Base-by-base conservation (phyloP, 192 early-diverging fungal species). In the Coemansia asiatica region DNA sequence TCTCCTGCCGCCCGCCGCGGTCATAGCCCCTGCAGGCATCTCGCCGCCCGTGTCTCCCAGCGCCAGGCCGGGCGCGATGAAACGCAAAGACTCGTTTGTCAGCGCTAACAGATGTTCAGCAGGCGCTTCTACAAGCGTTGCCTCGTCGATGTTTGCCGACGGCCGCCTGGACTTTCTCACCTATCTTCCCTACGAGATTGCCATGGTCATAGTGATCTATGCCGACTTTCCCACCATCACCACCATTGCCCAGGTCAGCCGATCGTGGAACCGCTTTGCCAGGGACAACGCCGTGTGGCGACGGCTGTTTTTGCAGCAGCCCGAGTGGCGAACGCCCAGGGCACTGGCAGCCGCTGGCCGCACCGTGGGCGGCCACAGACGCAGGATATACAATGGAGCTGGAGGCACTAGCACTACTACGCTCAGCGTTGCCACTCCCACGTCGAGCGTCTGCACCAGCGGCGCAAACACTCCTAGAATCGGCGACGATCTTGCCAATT, bases 211-310 rank as follows among this genome's bases (percentile, higher is more conserved):
- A 28, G 81, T 93, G 1, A 74, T 83, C 12, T 86, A 85, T 73
- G 69, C 86, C 12, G 86, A 90, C 61, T 81, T 84, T 47, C 74
- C 83, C n/a, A 81, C 87, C 10, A 74, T 93, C n/a, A 66, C 75
- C 27, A 83, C 82, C 27, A 87, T 87, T 29, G 76, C 83, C 19
- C 72, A 79, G 56, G 88, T 93, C 38, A 90, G 87, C 59, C 73
- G 69, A 35, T 78, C 87, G 44, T 94, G 91, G 92, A 82, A 77
- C 55, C 76, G 77, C 56, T 79, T 91, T 25, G 67, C 89, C 1
- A 56, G 64, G 22, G 92, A 92, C 68, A 92, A 91, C 73, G 83
- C 80, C 57, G 74, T 92, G 36, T 95, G 94, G 94, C 72, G 87
- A 53, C 72, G 74, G 40, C 76, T 90, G 55, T 92, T 79, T 59